phyloP scores from a whole-genome alignment of 176 grass and related monocot species.

The Aechmea fasciata region DNA sequence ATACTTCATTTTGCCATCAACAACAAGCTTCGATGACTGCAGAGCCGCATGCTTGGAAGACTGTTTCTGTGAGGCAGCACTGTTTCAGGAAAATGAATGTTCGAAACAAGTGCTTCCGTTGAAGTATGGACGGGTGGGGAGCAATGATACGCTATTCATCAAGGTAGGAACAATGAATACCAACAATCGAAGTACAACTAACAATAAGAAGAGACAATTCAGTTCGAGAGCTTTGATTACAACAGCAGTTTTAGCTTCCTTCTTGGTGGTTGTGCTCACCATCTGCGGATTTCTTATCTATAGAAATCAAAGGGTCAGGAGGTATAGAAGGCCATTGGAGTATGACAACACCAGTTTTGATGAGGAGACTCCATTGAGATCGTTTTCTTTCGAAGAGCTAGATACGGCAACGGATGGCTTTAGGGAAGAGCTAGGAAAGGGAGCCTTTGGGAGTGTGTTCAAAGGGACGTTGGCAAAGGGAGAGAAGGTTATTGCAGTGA shows the following conservation, averaged over 20 bases:
- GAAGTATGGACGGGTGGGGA: constrained; percentile 23
- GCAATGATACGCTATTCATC: constrained; percentile 32
- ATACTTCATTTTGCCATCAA: constrained; percentile 15
- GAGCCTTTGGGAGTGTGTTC: constrained; percentile 30
- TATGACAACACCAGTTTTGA: neutral
- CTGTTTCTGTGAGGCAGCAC: constrained; percentile 25
- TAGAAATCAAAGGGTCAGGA: no score
- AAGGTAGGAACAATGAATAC: constrained; percentile 19
- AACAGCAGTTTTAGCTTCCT: no score
- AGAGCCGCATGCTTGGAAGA: constrained; percentile 15
- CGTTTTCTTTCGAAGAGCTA: constrained; percentile 29
- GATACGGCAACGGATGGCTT: constrained; percentile 24
- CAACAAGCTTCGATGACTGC: constrained; percentile 22
- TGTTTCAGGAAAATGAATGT: constrained; percentile 19
- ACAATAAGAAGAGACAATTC: no score
- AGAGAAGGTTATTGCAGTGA: constrained; percentile 30
- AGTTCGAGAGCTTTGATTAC: no score
- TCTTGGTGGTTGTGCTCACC: no score
- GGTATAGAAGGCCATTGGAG: constrained; percentile 3
- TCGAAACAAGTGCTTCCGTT: constrained; percentile 33
- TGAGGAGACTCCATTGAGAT: constrained; percentile 8
- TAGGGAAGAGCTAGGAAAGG: constrained; percentile 28
- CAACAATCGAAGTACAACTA: no score
- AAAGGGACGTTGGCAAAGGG: constrained; percentile 11
- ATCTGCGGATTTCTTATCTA: no score